A percentile compares a stretch with the other conserved stretches of the same genome.
These are phyloP conservation scores for Kwoniella shandongensis DNA, from an alignment of 768 basidiomycete genomes.

Conservation along the genomic window DNA sequence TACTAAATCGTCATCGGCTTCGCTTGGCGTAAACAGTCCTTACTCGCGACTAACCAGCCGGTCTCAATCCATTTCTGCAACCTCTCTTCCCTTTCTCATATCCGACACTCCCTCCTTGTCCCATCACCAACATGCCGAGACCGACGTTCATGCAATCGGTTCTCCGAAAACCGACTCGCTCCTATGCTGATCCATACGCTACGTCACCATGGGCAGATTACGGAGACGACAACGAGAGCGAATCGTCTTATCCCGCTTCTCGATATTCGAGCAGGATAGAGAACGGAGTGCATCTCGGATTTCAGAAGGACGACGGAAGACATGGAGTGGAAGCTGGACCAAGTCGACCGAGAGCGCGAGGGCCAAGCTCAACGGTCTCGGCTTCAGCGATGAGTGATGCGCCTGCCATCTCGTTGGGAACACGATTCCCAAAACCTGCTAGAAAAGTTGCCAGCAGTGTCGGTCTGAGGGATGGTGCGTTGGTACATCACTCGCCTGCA, in stretches of 20 bases:
- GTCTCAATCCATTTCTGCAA: too few species aligned
- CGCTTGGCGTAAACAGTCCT: not conserved
- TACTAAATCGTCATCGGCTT: too few species aligned
- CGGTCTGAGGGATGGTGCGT: conserved; percentile 23
- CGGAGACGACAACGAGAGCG: conserved; percentile 7
- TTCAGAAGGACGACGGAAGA: conserved; percentile 1
- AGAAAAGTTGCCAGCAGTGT: conserved; percentile 29
- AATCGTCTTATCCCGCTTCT: conserved; percentile 18
- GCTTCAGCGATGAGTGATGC: conserved; percentile 10
- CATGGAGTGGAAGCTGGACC: conserved; percentile 20
- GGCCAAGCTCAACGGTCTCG: conserved; percentile 11
- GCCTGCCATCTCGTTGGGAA: conserved; percentile 12
- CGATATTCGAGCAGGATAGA: conserved; percentile 18
- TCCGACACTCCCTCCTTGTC: not conserved
- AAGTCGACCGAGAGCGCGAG: conserved; percentile 13
- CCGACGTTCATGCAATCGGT: conserved; percentile 46
- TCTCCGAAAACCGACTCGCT: conserved; percentile 42
- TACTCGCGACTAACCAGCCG: not conserved
- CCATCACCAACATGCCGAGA: conserved; percentile 37
- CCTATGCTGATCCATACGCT: conserved; percentile 42
- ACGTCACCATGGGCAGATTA: conserved; percentile 40
- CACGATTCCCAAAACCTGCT: conserved; percentile 38
- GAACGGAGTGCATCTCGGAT: conserved; percentile 22
- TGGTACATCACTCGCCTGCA: conserved; percentile 3
- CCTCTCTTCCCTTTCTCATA: not conserved